These are phyloP conservation scores for Pyrus hybrid DNA, from an alignment of 331 rosid species.

Conservation along the genomic window DNA sequence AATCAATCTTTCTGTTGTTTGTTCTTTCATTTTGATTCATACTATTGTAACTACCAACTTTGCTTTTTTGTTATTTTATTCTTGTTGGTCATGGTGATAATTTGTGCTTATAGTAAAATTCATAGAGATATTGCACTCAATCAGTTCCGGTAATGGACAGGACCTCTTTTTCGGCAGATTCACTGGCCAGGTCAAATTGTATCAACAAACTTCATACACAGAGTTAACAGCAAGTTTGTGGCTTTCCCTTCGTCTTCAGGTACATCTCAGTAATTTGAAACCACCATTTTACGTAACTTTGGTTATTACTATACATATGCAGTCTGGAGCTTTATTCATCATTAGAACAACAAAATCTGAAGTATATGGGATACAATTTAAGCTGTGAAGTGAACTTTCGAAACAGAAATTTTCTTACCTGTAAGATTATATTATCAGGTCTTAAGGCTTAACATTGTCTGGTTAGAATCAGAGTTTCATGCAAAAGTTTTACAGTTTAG, in stretches of 20 bases:
- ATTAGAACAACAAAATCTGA: not conserved
- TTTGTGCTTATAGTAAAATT: not conserved
- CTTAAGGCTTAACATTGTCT: not conserved
- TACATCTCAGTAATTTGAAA: constrained; percentile 18
- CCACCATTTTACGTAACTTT: not conserved
- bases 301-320: not conserved
- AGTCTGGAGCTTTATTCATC: constrained; percentile 11
- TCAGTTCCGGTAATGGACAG: constrained; percentile 36
- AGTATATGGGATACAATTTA: not conserved
- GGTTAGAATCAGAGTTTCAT: not conserved
- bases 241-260: constrained; percentile 99
- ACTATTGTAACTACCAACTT: not conserved
- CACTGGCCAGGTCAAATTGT: constrained; percentile 47
- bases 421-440: not conserved
- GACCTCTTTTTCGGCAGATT: constrained; percentile 68
- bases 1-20: not conserved
- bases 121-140: constrained; percentile 2
- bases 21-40: not conserved
- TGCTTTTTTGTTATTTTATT: constrained; percentile 1
- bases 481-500: not conserved
- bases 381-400: not conserved
- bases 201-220: constrained; percentile 90
- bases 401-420: not conserved
- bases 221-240: constrained; percentile 89
- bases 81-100: not conserved